Evolutionary conservation across 768 basidiomycete species (phyloP), one percentile per base, ranked within the genome.

Genomic region (Lactarius tabidus): DNA sequence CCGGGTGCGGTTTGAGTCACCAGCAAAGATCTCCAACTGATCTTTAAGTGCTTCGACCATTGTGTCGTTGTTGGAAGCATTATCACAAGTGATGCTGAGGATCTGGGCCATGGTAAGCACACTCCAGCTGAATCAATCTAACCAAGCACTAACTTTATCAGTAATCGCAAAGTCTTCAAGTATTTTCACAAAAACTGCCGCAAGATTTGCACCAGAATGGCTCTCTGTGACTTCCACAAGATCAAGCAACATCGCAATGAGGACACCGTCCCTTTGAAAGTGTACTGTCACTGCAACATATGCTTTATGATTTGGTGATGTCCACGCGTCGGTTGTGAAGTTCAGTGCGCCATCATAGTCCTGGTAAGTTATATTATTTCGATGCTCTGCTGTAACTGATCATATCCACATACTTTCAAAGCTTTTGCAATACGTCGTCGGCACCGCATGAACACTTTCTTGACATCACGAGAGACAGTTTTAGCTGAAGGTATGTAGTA

Each of bases 1-100:
- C 0, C 71, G 56, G 0, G 72, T 73, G 1, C 70, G 75, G 28
- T 71, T 76, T 0, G 61, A 64, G 0, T 31, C n/a, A 0, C 76
- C 75, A 3, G 64, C 60, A 52, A 76, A 78, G 0, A 20, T 29
- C 0, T 39, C 48, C 0, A 81, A 10, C 1, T 71, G 59, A 0
- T 68, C 26, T 2, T 28, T 51, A 6, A 81, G 73, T 23, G 70
- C 51, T 0, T 66, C 57, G 0, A 77, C 71, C 76, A 82, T 79
- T 0, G 56, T 67, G 62, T 77, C 73, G 57, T 81, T 81, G 6
- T 65, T 62, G 0, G 70, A 68, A 2, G 77, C 77, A 67, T 80
- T 80, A 64, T 81, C 75, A 43, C 72, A 74, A 2, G 73, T 78
- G 3, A 80, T 60, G 14, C 73, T 69, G 2, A 79, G 69, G 18